Percentiles rank a stretch among this genome's conserved stretches.
Evolutionary conservation across 1,284 basidiomycete genomes (phyloP).

Genomic region (Gastroboletus turbinatus): DNA sequence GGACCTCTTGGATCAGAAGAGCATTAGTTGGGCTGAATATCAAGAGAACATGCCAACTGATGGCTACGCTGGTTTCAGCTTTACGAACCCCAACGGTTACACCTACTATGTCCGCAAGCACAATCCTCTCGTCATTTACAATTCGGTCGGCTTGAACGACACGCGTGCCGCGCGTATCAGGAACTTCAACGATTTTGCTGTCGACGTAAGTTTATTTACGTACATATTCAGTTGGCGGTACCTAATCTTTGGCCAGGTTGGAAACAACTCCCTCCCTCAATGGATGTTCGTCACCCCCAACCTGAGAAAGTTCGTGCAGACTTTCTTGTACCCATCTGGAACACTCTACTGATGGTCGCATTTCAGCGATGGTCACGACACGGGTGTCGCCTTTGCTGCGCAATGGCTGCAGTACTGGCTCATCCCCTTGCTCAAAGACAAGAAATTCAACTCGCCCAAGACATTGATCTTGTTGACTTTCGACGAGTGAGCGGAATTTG

Average conservation of each 20-base stretch:
- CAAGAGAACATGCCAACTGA: conserved; percentile 63
- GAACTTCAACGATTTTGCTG: conserved; percentile 62
- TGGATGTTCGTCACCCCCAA: conserved; percentile 67
- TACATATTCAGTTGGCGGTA: conserved; percentile 34
- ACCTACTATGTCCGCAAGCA: conserved; percentile 60
- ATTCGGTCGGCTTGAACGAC: conserved; percentile 44
- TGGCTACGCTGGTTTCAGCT: conserved; percentile 50
- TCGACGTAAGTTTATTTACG: conserved; percentile 51
- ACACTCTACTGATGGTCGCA: conserved; percentile 24
- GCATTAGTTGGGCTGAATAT: conserved; percentile 55
- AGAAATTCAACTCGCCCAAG: conserved; percentile 47
- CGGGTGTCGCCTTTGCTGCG: conserved; percentile 48
- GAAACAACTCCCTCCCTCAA: conserved; percentile 50
- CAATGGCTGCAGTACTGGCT: conserved; percentile 55
- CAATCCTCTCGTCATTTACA: conserved; percentile 56
- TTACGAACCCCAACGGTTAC: conserved; percentile 42
- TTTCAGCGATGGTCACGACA: conserved; percentile 46
- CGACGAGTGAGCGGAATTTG: conserved; percentile 31
- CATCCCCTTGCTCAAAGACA: conserved; percentile 46
- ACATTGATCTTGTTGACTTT: conserved; percentile 59
- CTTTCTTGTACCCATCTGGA: neutral
- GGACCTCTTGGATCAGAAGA: conserved; percentile 61
- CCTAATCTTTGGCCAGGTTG: conserved; percentile 6
- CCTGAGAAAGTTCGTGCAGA: conserved; percentile 30
- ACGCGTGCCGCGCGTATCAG: conserved; percentile 49